Percentiles rank a stretch among this genome's conserved stretches.
These are phyloP conservation scores for Ophiostoma populinum DNA, from an alignment of 2,329 filamentous ascomycete genomes.

Conservation along the genomic window DNA sequence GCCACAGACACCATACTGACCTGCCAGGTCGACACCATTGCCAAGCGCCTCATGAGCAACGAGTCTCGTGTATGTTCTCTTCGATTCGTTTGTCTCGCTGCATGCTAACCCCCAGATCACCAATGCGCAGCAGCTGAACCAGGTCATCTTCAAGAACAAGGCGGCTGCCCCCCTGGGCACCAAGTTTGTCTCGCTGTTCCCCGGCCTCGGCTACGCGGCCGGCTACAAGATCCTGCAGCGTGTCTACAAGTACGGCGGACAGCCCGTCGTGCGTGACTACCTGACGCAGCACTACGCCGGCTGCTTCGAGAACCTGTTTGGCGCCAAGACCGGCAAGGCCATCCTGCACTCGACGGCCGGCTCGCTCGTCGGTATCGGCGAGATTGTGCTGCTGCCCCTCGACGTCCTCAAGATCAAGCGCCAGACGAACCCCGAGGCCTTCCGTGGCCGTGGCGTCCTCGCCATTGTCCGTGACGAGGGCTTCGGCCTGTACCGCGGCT, in stretches of 20 bases:
- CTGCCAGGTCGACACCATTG: constrained; percentile 80
- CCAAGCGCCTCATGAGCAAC: constrained; percentile 99
- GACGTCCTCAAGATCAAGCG: constrained; percentile 99
- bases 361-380: constrained; percentile 89
- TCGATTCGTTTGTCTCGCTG: background rate
- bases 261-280: constrained; percentile 87
- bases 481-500: constrained; percentile 87
- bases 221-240: constrained; percentile 94
- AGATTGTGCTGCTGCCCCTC: constrained; percentile 85
- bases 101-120: constrained; percentile 26
- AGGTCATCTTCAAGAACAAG: constrained; percentile 86
- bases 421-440: constrained; percentile 96
- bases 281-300: constrained; percentile 62
- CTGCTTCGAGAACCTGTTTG: constrained; percentile 77
- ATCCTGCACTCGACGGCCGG: constrained; percentile 95
- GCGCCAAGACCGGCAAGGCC: constrained; percentile 93
- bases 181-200: constrained; percentile 93
- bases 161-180: constrained; percentile 49
- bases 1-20: constrained; percentile 9
- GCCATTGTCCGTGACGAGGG: constrained; percentile 87
- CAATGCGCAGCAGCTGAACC: constrained; percentile 51
- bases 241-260: constrained; percentile 97
- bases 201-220: constrained; percentile 89
- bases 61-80: constrained; percentile 45
- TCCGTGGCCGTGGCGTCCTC: constrained; percentile 81